Conservation (phyloP, 1,284 basidiomycete genomes). For the Cutaneotrichosporon dermatis region DNA sequence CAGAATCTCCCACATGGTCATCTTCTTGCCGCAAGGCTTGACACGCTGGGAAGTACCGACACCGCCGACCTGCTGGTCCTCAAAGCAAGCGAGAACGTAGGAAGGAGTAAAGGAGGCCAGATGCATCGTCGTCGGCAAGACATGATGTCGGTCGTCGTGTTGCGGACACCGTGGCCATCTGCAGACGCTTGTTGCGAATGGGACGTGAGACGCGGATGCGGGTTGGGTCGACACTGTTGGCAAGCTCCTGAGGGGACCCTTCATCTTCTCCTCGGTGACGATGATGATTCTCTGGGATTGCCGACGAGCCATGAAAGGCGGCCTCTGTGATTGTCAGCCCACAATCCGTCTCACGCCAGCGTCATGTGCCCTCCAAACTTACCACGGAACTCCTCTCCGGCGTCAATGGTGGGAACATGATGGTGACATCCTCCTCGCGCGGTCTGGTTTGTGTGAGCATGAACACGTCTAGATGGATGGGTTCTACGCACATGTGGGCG, state of each 20-base stretch:
- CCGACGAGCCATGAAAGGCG: slow-evolving; percentile 81
- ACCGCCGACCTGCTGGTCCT: slow-evolving; percentile 86
- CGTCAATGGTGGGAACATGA: slow-evolving; percentile 93
- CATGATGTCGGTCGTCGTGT: slow-evolving; percentile 87
- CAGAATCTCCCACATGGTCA: slow-evolving; percentile 90
- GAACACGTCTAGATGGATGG: background rate
- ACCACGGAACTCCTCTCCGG: slow-evolving; percentile 81
- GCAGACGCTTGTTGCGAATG: slow-evolving; percentile 84
- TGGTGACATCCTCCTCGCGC: slow-evolving; percentile 85
- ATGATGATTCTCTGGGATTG: slow-evolving; percentile 89
- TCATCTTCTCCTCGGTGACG: slow-evolving; percentile 87
- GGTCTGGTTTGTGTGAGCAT: slow-evolving; percentile 11
- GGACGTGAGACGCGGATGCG: slow-evolving; percentile 86
- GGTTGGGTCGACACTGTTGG: slow-evolving; percentile 74
- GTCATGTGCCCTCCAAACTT: slow-evolving; percentile 11
- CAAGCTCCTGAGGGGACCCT: slow-evolving; percentile 78
- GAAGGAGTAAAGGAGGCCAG: slow-evolving; percentile 82
- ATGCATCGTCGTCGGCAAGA: slow-evolving; percentile 92
- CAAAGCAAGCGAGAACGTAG: slow-evolving; percentile 84
- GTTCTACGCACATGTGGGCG: slow-evolving; percentile 67
- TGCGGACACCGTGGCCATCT: slow-evolving; percentile 89
- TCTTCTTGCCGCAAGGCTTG: slow-evolving; percentile 65
- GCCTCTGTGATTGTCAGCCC: slow-evolving; percentile 55
- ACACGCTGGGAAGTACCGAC: slow-evolving; percentile 87
- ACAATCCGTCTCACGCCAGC: background rate